Evolutionary conservation across 371 early-diverging fungal species (phyloP).

Genomic region (Umbelopsis sp.): DNA sequence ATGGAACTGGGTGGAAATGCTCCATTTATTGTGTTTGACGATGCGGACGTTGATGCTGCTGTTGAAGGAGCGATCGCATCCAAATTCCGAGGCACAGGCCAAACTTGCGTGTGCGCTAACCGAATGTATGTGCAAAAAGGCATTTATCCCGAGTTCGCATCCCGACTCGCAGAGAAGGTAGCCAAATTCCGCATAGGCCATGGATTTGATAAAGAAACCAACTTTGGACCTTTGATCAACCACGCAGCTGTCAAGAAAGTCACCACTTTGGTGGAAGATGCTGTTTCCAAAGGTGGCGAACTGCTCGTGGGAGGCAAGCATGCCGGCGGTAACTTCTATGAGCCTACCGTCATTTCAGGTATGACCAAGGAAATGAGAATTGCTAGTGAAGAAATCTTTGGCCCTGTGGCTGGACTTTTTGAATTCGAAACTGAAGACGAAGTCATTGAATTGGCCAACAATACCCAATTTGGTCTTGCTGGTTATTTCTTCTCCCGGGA

Average conservation of each 20-base stretch:
- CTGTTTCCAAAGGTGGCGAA: conserved; percentile 69
- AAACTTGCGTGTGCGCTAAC: conserved; percentile 88
- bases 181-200: conserved; percentile 72
- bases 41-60: conserved; percentile 71
- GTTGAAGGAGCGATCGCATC: conserved; percentile 66
- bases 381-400: conserved; percentile 78
- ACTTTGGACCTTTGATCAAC: conserved; percentile 85
- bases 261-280: conserved; percentile 70
- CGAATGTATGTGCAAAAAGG: conserved; percentile 83
- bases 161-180: conserved; percentile 55
- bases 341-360: conserved; percentile 71
- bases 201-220: conserved; percentile 66
- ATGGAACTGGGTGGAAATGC: conserved; percentile 89
- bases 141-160: conserved; percentile 74
- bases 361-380: conserved; percentile 66
- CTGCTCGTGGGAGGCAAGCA: conserved; percentile 62
- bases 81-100: conserved; percentile 89
- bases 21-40: conserved; percentile 90
- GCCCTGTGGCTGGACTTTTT: conserved; percentile 77
- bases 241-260: conserved; percentile 71
- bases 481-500: conserved; percentile 84
- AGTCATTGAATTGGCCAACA: conserved; percentile 76
- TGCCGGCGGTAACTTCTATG: conserved; percentile 66
- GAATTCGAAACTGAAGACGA: conserved; percentile 71
- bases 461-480: conserved; percentile 77